Evolutionary conservation across 371 early-diverging fungal species (phyloP).

Genomic region (Apophysomyces ossiformis): DNA sequence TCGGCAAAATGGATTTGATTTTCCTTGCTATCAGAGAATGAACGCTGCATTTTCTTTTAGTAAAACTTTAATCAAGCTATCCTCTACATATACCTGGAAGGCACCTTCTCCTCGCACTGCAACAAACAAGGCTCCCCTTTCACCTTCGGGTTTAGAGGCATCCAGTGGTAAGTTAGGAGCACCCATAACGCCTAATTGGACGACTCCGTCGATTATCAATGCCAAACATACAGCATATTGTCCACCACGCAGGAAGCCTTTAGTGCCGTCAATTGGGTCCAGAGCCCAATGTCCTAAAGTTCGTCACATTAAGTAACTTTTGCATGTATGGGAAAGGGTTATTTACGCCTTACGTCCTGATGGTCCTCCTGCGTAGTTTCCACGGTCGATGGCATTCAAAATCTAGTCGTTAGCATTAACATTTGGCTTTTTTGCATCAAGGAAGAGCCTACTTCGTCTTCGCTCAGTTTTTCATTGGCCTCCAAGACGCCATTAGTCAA

Average conservation of each 20-base stretch:
- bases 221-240: slow-evolving; percentile 98
- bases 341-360: slow-evolving; percentile 63
- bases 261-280: slow-evolving; percentile 96
- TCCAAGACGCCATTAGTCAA: slow-evolving; percentile 76
- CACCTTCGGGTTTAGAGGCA: slow-evolving; percentile 62
- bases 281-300: slow-evolving; percentile 83
- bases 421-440: neutral
- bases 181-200: slow-evolving; percentile 91
- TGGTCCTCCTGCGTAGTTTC: slow-evolving; percentile 82
- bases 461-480: slow-evolving; percentile 55
- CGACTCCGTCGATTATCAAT: slow-evolving; percentile 86
- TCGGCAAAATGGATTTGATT: slow-evolving; percentile 66
- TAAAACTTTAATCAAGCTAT: neutral
- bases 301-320: too few relatives aligned
- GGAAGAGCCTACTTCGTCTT: slow-evolving; percentile 63
- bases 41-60: slow-evolving; percentile 52
- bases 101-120: slow-evolving; percentile 88
- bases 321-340: too few relatives aligned
- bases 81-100: slow-evolving; percentile 70
- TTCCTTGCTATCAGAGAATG: slow-evolving; percentile 63
- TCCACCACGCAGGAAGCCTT: slow-evolving; percentile 95
- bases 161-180: slow-evolving; percentile 91
- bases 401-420: slow-evolving; percentile 51
- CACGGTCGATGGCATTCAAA: slow-evolving; percentile 87
- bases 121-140: slow-evolving; percentile 78